phyloP scores from a whole-genome alignment of 225 moss, liverwort and hornwort species.

The Marchantia polymorpha region DNA sequence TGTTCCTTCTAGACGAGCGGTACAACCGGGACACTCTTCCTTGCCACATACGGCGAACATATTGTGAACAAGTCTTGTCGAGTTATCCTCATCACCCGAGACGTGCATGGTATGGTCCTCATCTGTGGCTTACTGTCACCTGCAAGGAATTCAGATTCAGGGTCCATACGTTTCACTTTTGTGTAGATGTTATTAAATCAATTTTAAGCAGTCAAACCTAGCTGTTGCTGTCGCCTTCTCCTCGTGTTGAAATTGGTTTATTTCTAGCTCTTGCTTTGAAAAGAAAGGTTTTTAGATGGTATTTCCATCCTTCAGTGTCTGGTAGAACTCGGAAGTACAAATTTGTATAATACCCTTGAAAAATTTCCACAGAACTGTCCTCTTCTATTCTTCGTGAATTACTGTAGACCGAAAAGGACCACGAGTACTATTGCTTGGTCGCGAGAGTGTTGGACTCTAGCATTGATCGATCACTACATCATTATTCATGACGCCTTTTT shows the following conservation, averaged over 20 bases:
- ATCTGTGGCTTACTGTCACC: neutral
- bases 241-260: neutral
- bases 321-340: neutral
- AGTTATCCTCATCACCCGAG: constrained; percentile 24
- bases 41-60: constrained; percentile 40
- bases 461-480: neutral
- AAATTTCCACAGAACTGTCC: too few relatives aligned
- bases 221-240: neutral
- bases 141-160: neutral
- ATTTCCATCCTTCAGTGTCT: neutral
- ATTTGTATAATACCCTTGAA: neutral
- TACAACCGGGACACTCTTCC: constrained; percentile 57
- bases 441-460: neutral
- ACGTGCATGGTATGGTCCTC: constrained; percentile 40
- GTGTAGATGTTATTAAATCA: too few relatives aligned
- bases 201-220: neutral
- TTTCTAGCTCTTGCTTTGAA: neutral
- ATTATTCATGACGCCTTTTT: neutral
- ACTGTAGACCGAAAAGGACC: neutral
- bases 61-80: constrained; percentile 40
- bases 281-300: neutral
- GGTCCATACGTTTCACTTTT: neutral
- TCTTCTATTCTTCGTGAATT: too few relatives aligned
- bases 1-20: constrained; percentile 51
- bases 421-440: neutral